A percentile compares a stretch with the other conserved stretches of the same genome.
phyloP scores from a whole-genome alignment of 257 asterid genomes.

The Lavandula angustifolia region DNA sequence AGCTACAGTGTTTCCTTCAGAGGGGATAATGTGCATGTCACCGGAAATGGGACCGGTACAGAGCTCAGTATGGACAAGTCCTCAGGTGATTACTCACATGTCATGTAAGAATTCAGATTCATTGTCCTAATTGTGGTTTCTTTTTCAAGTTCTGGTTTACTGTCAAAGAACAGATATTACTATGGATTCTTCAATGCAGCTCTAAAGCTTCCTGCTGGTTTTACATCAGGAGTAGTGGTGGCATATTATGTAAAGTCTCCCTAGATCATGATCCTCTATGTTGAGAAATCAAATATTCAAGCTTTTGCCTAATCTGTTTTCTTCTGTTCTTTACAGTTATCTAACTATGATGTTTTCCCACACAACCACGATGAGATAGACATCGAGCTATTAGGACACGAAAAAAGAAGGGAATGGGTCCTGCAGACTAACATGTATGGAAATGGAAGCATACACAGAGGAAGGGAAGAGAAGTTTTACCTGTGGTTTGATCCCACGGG shows the following conservation, averaged over 20 bases:
- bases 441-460: slow-evolving; percentile 77
- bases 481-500: slow-evolving; percentile 88
- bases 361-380: slow-evolving; percentile 85
- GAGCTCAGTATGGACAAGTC: slow-evolving; percentile 65
- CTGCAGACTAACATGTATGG: slow-evolving; percentile 84
- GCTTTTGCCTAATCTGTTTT: no score
- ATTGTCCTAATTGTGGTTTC: background rate
- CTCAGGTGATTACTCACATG: slow-evolving; percentile 47
- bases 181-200: slow-evolving; percentile 85
- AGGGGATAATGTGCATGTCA: slow-evolving; percentile 49
- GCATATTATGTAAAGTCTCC: slow-evolving; percentile 67
- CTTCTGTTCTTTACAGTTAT: slow-evolving; percentile 37
- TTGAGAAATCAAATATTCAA: no score
- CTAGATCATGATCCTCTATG: no score
- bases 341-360: slow-evolving; percentile 65
- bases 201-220: slow-evolving; percentile 73
- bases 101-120: background rate
- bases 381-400: slow-evolving; percentile 77
- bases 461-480: slow-evolving; percentile 86
- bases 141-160: slow-evolving; percentile 65
- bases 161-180: slow-evolving; percentile 61
- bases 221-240: slow-evolving; percentile 80
- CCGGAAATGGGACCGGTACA: slow-evolving; percentile 56
- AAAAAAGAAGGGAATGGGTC: slow-evolving; percentile 74
- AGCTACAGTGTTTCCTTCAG: slow-evolving; percentile 59